Evolutionary conservation across 192 early-diverging fungal genomes (phyloP).

Genomic region (Backusella westeae): DNA sequence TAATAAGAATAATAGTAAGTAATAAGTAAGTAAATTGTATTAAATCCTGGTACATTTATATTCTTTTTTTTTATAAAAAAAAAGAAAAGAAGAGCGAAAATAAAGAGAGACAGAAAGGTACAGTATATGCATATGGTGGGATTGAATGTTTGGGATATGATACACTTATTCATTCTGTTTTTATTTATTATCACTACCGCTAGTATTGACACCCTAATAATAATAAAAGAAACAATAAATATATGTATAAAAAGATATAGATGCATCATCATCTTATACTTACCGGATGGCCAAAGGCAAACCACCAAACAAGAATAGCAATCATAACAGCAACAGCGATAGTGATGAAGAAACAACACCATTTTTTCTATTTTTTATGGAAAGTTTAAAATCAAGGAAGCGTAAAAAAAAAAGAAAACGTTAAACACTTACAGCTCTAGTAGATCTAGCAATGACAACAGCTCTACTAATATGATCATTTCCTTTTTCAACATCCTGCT

Average conservation of each 20-base stretch:
- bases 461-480: conserved; percentile 24
- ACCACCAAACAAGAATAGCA: conserved; percentile 43
- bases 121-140: not conserved
- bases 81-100: not conserved
- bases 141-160: not conserved
- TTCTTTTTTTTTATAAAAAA: not conserved
- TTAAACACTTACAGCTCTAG: conserved; percentile 19
- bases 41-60: not conserved
- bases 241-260: not conserved
- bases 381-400: not conserved
- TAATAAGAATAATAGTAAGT: not conserved
- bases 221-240: not conserved
- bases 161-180: not conserved
- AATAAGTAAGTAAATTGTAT: not conserved
- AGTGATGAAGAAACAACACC: conserved; percentile 35
- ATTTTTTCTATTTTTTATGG: conserved; percentile 35
- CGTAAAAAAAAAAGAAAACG: not conserved
- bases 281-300: conserved; percentile 29
- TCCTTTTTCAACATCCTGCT: conserved; percentile 25
- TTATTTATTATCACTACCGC: not conserved
- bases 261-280: not conserved
- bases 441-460: conserved; percentile 26
- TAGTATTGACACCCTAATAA: not conserved
- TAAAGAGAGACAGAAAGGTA: not conserved
- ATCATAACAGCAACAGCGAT: conserved; percentile 27